Conservation (phyloP, 345 rosid genomes). For the Eucalyptus pauciflora region DNA sequence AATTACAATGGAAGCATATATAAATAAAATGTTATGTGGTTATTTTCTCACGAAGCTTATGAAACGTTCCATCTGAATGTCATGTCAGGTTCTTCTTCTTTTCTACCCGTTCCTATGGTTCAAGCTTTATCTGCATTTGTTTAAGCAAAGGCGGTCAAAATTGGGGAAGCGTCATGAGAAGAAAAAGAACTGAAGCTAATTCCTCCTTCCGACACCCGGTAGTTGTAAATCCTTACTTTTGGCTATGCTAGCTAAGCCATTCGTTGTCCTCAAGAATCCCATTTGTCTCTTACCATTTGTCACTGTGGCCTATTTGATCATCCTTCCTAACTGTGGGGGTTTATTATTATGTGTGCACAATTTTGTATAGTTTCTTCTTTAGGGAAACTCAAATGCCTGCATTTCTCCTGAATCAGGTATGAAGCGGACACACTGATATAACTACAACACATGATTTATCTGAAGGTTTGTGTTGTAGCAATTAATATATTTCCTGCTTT, state of each 20-base stretch:
- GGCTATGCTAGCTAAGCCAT: neutral
- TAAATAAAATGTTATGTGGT: neutral
- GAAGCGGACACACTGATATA: neutral
- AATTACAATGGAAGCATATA: neutral
- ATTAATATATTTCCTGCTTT: neutral
- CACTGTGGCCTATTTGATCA: neutral
- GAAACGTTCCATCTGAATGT: neutral
- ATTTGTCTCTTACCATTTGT: neutral
- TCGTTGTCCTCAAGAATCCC: neutral
- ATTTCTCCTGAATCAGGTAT: neutral
- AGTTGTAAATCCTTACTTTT: neutral
- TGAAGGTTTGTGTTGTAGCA: neutral
- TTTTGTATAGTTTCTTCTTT: neutral
- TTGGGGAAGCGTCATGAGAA: slow-evolving; percentile 34
- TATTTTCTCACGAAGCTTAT: neutral
- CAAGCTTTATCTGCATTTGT: slow-evolving; percentile 60
- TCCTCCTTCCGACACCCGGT: neutral
- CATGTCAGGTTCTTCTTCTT: slow-evolving; percentile 41
- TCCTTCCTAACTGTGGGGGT: neutral
- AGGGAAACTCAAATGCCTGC: neutral
- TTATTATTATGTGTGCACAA: neutral
- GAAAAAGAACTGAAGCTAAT: slow-evolving; percentile 29
- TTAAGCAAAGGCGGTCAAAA: slow-evolving; percentile 62
- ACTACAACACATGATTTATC: neutral
- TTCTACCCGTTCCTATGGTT: slow-evolving; percentile 70